A percentile compares a stretch with the other conserved stretches of the same genome.
phyloP scores from a whole-genome alignment of 169 alveolate genomes.

The Eimeria sp. region DNA sequence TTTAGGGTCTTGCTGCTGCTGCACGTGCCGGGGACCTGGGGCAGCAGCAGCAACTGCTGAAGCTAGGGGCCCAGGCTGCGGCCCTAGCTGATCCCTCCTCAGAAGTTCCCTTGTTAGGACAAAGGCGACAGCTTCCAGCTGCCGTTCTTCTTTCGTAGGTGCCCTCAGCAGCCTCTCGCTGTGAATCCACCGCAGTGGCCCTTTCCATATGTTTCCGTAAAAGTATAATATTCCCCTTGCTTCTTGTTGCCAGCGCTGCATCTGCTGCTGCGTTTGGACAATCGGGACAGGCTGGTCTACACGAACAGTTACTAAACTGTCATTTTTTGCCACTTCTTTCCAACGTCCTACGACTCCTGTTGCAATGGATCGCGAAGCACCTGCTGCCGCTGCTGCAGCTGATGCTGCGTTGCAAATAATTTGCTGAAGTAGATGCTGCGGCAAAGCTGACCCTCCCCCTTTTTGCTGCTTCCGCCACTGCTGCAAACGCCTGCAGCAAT shows the following conservation, averaged over 20 bases:
- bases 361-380: constrained; percentile 2
- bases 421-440: constrained; percentile 72
- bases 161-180: neutral
- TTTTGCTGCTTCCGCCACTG: constrained; percentile 64
- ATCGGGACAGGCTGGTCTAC: constrained; percentile 17
- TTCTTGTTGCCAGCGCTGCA: constrained; percentile 18
- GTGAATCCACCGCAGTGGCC: constrained; percentile 50
- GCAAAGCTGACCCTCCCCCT: neutral
- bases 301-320: neutral
- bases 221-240: neutral
- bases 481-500: constrained; percentile 60
- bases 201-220: neutral
- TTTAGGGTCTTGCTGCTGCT: neutral
- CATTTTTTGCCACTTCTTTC: neutral
- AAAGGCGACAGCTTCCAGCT: constrained; percentile 50
- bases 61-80: constrained; percentile 46
- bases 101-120: constrained; percentile 38
- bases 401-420: constrained; percentile 28
- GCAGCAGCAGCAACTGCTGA: constrained; percentile 28
- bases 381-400: neutral
- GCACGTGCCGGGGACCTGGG: neutral
- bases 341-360: neutral
- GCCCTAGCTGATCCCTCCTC: constrained; percentile 65
- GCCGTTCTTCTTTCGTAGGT: neutral
- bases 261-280: constrained; percentile 17